Evolutionary conservation across 768 basidiomycete genomes (phyloP).

Genomic region (Coprinopsis strossmayeri): DNA sequence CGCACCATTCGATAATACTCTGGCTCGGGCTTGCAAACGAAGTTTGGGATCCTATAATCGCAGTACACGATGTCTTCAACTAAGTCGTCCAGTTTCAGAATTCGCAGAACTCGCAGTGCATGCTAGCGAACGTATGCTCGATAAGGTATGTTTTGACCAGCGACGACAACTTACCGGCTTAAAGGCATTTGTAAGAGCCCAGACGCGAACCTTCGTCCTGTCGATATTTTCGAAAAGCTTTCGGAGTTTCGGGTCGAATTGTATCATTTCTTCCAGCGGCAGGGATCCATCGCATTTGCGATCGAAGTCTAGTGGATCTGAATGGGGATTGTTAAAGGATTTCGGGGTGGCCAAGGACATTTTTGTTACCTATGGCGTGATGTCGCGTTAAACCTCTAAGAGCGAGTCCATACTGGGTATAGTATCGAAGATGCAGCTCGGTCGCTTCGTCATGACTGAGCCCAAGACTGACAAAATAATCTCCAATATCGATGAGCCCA

Average conservation of each 20-base stretch:
- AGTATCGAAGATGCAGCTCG: slow-evolving; percentile 65
- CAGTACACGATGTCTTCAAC: slow-evolving; percentile 76
- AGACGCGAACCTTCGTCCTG: slow-evolving; percentile 67
- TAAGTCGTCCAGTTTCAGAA: slow-evolving; percentile 65
- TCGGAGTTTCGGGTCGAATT: slow-evolving; percentile 52
- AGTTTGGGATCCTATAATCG: slow-evolving; percentile 60
- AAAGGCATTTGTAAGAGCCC: slow-evolving; percentile 87
- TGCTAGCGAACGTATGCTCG: slow-evolving; percentile 41
- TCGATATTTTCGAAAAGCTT: slow-evolving; percentile 77
- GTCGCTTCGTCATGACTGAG: slow-evolving; percentile 64
- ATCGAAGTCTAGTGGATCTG: slow-evolving; percentile 81
- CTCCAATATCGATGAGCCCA: slow-evolving; percentile 25
- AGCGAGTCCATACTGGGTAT: slow-evolving; percentile 77
- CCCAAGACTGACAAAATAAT: slow-evolving; percentile 69
- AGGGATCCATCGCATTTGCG: slow-evolving; percentile 76
- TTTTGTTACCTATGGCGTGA: slow-evolving; percentile 75
- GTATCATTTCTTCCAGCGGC: slow-evolving; percentile 75
- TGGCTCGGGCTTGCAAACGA: slow-evolving; percentile 77
- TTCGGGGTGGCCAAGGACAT: too few species aligned
- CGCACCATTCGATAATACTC: slow-evolving; percentile 60
- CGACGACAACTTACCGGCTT: slow-evolving; percentile 39
- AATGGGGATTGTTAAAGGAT: background rate
- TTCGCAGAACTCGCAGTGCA: slow-evolving; percentile 70
- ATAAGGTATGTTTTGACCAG: background rate
- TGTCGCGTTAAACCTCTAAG: slow-evolving; percentile 71